Percentiles rank a stretch among this genome's conserved stretches.
phyloP scores from a whole-genome alignment of 2,329 filamentous ascomycete genomes.

The Cordyceps pruinosa region DNA sequence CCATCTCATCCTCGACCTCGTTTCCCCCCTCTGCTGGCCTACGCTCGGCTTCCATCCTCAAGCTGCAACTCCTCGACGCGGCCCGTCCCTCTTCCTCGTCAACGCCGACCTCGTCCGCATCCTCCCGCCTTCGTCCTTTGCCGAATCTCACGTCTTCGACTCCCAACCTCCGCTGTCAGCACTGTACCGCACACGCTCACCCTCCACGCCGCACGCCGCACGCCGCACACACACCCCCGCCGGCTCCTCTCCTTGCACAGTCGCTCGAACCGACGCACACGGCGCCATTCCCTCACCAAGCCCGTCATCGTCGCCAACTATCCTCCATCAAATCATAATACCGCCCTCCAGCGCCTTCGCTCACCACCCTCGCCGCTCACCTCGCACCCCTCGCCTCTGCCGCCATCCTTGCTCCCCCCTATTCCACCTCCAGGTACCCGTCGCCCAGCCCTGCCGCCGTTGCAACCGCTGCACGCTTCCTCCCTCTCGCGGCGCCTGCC shows the following conservation, averaged over 20 bases:
- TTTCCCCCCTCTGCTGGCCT: background rate
- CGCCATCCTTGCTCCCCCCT: background rate
- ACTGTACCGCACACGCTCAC: background rate
- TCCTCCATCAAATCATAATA: background rate
- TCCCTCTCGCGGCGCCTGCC: background rate
- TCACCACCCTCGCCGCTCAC: background rate
- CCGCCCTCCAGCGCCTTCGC: background rate
- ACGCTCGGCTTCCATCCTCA: background rate
- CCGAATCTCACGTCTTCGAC: background rate
- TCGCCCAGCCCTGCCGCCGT: background rate
- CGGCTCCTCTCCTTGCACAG: conserved; percentile 1
- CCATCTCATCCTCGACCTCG: conserved; percentile 8
- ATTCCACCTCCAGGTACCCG: no score
- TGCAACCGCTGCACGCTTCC: background rate
- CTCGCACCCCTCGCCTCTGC: background rate
- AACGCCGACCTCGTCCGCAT: background rate
- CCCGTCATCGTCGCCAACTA: background rate
- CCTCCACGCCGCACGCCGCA: no score
- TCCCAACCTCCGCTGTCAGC: background rate
- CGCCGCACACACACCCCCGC: background rate
- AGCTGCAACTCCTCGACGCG: background rate
- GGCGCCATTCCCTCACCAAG: background rate
- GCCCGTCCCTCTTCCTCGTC: background rate
- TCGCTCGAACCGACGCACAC: conserved; percentile 4
- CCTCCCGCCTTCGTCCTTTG: background rate